Conservation (phyloP, 2,329 filamentous ascomycete species). For the Triangularia verruculosa region DNA sequence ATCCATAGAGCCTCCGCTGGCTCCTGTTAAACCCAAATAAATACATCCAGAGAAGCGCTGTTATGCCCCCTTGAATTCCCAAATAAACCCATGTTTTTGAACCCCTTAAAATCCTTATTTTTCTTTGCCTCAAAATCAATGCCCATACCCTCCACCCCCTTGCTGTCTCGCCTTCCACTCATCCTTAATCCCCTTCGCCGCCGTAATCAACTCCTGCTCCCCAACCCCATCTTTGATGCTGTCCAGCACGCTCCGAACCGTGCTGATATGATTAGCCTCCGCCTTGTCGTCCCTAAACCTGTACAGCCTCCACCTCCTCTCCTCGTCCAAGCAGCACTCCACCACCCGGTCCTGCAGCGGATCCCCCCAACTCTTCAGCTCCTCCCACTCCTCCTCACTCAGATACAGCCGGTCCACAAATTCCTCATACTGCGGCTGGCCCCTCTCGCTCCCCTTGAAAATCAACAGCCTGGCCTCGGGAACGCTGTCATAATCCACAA, state of each 20-base stretch:
- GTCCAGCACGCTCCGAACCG: conserved; percentile 80
- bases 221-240: conserved; percentile 85
- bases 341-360: conserved; percentile 85
- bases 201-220: conserved; percentile 72
- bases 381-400: conserved; percentile 77
- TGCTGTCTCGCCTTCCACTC: conserved; percentile 69
- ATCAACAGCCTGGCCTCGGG: conserved; percentile 73
- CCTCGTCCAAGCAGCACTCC: conserved; percentile 79
- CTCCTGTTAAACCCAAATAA: not conserved
- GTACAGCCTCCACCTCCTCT: conserved; percentile 78
- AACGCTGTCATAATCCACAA: conserved; percentile 74
- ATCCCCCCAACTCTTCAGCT: conserved; percentile 67
- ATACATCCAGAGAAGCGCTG: not conserved
- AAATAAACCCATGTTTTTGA: not conserved
- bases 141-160: conserved; percentile 26
- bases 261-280: conserved; percentile 83
- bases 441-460: conserved; percentile 57
- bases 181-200: conserved; percentile 68
- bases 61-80: not conserved
- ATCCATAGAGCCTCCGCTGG: not conserved
- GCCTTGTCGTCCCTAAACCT: conserved; percentile 90
- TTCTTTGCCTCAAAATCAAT: conserved; percentile 12
- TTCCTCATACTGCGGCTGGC: conserved; percentile 54
- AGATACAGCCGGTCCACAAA: conserved; percentile 66
- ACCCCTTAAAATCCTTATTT: not conserved